These are phyloP conservation scores for Zopfochytrium polystomum DNA, from an alignment of 371 early-diverging fungal genomes.

Conservation along the genomic window DNA sequence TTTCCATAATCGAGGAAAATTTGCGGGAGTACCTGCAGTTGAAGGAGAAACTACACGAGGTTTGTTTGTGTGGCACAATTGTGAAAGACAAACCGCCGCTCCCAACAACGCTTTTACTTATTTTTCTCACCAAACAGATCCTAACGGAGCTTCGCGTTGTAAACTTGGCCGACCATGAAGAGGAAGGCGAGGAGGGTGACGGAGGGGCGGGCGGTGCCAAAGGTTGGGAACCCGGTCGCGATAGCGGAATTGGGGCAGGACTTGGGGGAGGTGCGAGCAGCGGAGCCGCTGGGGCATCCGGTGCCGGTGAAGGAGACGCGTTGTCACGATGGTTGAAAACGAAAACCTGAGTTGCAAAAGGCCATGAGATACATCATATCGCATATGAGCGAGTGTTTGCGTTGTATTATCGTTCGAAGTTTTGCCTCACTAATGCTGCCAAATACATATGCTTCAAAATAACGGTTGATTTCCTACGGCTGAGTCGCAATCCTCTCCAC, in stretches of 20 bases:
- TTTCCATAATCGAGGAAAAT: slow-evolving; percentile 42
- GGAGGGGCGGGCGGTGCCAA: background rate
- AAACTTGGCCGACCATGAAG: slow-evolving; percentile 12
- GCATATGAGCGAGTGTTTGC: background rate
- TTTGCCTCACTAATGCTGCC: background rate
- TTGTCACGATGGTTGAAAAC: slow-evolving; percentile 1
- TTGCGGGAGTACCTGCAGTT: slow-evolving; percentile 30
- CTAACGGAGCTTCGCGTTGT: slow-evolving; percentile 29
- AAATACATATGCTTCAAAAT: background rate
- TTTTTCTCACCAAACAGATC: slow-evolving; percentile 21
- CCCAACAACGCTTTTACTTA: background rate
- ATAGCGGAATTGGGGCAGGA: background rate
- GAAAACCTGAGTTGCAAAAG: background rate
- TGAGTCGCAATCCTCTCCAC: slow-evolving; percentile 60
- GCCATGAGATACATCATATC: background rate
- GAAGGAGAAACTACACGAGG: slow-evolving; percentile 35
- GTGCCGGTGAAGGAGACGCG: background rate
- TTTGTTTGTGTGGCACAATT: slow-evolving; percentile 4
- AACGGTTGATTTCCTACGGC: background rate
- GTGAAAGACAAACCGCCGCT: background rate
- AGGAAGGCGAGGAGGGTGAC: background rate
- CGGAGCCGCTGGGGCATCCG: background rate
- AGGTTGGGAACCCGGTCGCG: background rate
- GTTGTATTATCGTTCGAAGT: background rate
- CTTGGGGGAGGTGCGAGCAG: background rate